A percentile compares a stretch with the other conserved stretches of the same genome.
These are phyloP conservation scores for Psophocarpus tetragonolobus DNA, from an alignment of 306 rosid genomes.

Conservation along the genomic window DNA sequence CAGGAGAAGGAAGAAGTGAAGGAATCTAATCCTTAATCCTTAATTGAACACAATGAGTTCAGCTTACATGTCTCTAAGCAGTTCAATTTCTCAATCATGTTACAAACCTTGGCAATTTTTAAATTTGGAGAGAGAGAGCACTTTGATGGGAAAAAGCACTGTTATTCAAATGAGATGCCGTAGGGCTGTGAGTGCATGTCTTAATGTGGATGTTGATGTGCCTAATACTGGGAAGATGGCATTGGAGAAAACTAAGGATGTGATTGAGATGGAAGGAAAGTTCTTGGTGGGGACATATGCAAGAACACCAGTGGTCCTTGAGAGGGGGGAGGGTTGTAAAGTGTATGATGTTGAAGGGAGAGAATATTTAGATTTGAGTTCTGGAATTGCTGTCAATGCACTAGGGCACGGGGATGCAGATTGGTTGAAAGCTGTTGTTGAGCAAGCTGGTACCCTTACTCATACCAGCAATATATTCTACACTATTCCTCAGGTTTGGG, in stretches of 20 bases:
- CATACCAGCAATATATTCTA: conserved; percentile 84
- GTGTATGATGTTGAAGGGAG: conserved; percentile 72
- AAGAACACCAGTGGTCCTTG: conserved; percentile 72
- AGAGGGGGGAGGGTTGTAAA: conserved; percentile 77
- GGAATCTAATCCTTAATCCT: conserved; percentile 1
- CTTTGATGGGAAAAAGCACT: background rate
- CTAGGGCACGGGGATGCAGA: conserved; percentile 84
- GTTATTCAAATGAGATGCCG: background rate
- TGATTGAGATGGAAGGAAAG: conserved; percentile 69
- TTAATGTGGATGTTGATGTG: conserved; percentile 40
- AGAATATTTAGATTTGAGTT: conserved; percentile 72
- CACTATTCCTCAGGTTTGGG: conserved; percentile 77
- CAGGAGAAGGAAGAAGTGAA: background rate
- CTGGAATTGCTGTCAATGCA: conserved; percentile 88
- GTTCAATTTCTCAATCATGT: conserved; percentile 35
- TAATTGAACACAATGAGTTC: conserved; percentile 36
- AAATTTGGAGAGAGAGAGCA: background rate
- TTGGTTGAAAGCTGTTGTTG: conserved; percentile 70
- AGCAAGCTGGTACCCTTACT: conserved; percentile 68
- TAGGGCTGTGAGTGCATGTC: conserved; percentile 33
- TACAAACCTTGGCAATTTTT: conserved; percentile 14
- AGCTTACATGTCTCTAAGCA: conserved; percentile 28
- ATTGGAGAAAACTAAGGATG: conserved; percentile 42
- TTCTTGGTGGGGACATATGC: conserved; percentile 78
- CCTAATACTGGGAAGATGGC: conserved; percentile 27